phyloP scores from a whole-genome alignment of 176 grass and related monocot genomes.

The Neostapfia colusana region DNA sequence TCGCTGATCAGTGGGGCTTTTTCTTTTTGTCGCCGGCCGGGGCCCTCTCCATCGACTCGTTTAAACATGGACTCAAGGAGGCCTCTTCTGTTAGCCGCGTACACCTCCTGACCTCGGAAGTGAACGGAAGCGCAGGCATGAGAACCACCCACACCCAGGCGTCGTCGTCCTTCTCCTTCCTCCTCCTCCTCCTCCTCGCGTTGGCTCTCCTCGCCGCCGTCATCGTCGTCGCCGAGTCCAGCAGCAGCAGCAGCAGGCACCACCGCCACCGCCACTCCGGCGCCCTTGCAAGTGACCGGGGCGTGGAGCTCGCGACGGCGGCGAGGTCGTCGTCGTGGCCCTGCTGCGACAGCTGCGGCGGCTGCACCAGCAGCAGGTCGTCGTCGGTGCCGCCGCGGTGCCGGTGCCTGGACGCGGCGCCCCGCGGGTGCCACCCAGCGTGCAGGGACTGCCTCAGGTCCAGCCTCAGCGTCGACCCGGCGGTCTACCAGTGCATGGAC shows the following conservation, averaged over 20 bases:
- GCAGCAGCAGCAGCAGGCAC: constrained; percentile 40
- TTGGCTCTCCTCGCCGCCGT: constrained; percentile 12
- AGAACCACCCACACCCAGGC: not conserved
- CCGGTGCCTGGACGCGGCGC: constrained; percentile 62
- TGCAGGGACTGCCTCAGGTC: constrained; percentile 75
- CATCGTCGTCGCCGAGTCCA: constrained; percentile 32
- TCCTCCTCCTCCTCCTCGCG: constrained; percentile 39
- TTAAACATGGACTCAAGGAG: constrained; percentile 43
- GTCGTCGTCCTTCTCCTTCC: no score
- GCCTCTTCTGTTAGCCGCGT: constrained; percentile 52
- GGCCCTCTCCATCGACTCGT: not conserved
- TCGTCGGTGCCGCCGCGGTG: constrained; percentile 47
- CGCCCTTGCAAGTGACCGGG: no score
- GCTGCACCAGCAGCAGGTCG: constrained; percentile 76
- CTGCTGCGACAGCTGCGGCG: constrained; percentile 78
- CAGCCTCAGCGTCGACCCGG: constrained; percentile 52
- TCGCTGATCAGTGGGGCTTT: no score
- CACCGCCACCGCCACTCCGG: no score
- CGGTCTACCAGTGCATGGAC: constrained; percentile 83
- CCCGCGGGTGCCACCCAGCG: constrained; percentile 64
- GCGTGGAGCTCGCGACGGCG: not conserved
- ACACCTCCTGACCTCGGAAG: no score
- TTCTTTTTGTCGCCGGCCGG: no score
- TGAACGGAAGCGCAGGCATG: constrained; percentile 7
- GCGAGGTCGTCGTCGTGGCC: constrained; percentile 42